A percentile compares a stretch with the other conserved stretches of the same genome.
phyloP scores from a whole-genome alignment of 2,329 filamentous ascomycete genomes.

The Penicillium psychrosexuale region DNA sequence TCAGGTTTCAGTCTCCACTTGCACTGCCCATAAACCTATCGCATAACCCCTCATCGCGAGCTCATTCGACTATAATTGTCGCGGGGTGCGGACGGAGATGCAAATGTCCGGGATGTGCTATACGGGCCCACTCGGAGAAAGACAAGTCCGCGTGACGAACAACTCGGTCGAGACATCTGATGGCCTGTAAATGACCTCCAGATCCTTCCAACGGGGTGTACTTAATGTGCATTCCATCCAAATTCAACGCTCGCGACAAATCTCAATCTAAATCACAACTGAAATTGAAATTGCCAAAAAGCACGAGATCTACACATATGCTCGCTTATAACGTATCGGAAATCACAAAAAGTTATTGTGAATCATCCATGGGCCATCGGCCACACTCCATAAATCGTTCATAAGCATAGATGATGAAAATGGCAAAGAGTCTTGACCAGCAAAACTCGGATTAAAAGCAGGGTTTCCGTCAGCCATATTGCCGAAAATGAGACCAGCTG shows the following conservation, averaged over 20 bases:
- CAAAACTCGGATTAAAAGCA: slow-evolving; percentile 8
- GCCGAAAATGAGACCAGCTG: slow-evolving; percentile 22
- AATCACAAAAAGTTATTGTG: slow-evolving; percentile 25
- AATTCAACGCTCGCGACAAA: not conserved
- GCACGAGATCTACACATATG: not conserved
- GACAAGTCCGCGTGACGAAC: slow-evolving; percentile 13
- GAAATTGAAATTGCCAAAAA: not conserved
- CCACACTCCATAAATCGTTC: slow-evolving; percentile 32
- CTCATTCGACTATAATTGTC: not conserved
- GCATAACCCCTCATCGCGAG: slow-evolving; percentile 5
- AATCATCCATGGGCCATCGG: slow-evolving; percentile 35
- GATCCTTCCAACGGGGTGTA: not conserved
- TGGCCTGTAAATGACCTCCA: not conserved
- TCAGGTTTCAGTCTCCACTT: not conserved
- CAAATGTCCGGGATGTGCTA: slow-evolving; percentile 1
- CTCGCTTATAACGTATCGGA: not conserved
- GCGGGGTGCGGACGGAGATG: slow-evolving; percentile 11
- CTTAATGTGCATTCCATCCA: not conserved
- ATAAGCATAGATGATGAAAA: slow-evolving; percentile 21
- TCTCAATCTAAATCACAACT: not conserved
- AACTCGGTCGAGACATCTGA: not conserved
- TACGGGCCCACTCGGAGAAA: slow-evolving; percentile 10
- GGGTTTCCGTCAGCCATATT: slow-evolving; percentile 13
- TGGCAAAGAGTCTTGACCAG: slow-evolving; percentile 15
- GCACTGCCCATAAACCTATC: not conserved